phyloP scores from a whole-genome alignment of 495 filamentous ascomycete genomes.

The Terfezia boudieri region DNA sequence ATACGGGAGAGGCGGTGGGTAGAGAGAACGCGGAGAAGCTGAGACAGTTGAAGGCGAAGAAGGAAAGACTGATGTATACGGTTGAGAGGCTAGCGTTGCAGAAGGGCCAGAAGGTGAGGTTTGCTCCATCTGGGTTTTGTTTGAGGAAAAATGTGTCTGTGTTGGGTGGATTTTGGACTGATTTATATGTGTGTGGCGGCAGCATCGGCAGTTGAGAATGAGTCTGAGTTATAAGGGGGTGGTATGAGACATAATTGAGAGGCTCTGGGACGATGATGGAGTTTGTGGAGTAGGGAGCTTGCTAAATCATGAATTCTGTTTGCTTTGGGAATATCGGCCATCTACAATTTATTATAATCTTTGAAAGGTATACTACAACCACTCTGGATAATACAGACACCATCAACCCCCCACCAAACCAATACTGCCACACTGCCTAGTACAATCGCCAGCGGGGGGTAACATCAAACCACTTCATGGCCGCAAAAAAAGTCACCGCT shows the following conservation, averaged over 20 bases:
- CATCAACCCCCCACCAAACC: constrained; percentile 34
- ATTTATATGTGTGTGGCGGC: not conserved
- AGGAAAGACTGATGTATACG: constrained; percentile 54
- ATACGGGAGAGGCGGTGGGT: constrained; percentile 10
- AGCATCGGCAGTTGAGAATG: constrained; percentile 57
- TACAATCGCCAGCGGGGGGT: constrained; percentile 39
- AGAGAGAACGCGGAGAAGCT: constrained; percentile 35
- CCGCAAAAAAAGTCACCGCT: constrained; percentile 38
- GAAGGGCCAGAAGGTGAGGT: constrained; percentile 17
- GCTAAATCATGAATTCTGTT: too few relatives aligned
- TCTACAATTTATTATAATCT: too few relatives aligned
- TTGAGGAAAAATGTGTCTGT: not conserved
- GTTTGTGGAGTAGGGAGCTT: too few relatives aligned
- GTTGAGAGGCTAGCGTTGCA: constrained; percentile 52
- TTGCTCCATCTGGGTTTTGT: not conserved
- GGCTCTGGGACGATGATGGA: too few relatives aligned
- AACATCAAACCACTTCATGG: constrained; percentile 37
- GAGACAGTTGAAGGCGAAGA: constrained; percentile 46
- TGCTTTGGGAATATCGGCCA: too few relatives aligned
- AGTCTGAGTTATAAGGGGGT: constrained; percentile 29
- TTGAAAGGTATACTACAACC: too few relatives aligned
- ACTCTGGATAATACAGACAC: too few relatives aligned
- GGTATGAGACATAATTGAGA: not conserved
- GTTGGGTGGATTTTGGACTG: constrained; percentile 4
- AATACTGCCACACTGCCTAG: constrained; percentile 42